Evolutionary conservation across 768 basidiomycete genomes (phyloP), one percentile per base, ranked within the genome.

Genomic region (Lyophyllum decastes): DNA sequence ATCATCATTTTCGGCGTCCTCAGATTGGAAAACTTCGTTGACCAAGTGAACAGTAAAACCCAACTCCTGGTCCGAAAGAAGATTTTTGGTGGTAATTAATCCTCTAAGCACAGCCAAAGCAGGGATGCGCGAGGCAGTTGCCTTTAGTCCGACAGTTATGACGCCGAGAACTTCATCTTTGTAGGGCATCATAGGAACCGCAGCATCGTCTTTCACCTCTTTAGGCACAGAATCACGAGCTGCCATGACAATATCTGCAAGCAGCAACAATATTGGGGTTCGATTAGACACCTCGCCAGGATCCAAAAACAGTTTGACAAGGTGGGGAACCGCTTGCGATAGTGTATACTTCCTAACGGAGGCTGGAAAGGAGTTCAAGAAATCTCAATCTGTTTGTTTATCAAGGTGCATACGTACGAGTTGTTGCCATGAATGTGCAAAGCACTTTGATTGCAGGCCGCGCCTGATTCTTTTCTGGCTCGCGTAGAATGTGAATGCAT

Each of bases 401-500:
- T 12, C 27, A 57, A 30, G 9, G 52, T 2, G n/a, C 55, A 35
- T 52, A 82, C 90, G 48, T 66, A 95, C 95, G 82, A 8, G 92
- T 90, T 12, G 88, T 89, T n/a, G 81, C 74, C 70, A 92, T 80
- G 62, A 94, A 84, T 1, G 86, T 82, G 60, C 89, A 88, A 30
- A 98, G 72, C 30, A 94, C 83, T 68, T 92, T 94, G 46, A 89
- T 89, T 1, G 94, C 95, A 40, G 92, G 87, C 67, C 87, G 87
- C 1, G 95, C 94, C 69, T 94, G 91, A 68, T 84, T 89, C 75
- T 98, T 98, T 70, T 98, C 97, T 0, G 96, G 94, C 67, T 97
- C 92, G 43, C 86, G 82, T 43, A 98, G 73, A 55, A 90, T 84
- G 22, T 82, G 79, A 8, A 94, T 78, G 64, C 92, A 95, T 66